These are phyloP conservation scores for Fraxinus sp. DNA, from an alignment of 305 asterid genomes.

Conservation along the genomic window DNA sequence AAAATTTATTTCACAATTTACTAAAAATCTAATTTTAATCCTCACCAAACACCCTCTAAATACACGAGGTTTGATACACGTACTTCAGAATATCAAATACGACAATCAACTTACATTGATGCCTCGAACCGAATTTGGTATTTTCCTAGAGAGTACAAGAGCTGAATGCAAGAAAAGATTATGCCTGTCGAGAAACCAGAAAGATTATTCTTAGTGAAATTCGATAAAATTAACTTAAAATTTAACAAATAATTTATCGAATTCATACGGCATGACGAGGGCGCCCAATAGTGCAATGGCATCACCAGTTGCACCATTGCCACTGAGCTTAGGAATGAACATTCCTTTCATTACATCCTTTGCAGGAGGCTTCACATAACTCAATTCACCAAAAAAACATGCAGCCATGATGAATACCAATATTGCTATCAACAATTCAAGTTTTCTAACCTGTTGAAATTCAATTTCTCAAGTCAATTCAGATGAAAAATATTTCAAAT, in stretches of 20 bases:
- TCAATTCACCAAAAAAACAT: slow-evolving; percentile 82
- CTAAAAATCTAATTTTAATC: too few species aligned
- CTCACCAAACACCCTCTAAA: neutral
- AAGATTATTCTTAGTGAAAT: neutral
- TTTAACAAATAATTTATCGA: neutral
- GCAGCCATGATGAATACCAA: slow-evolving; percentile 86
- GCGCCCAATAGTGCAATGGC: slow-evolving; percentile 93
- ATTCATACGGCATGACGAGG: slow-evolving; percentile 85
- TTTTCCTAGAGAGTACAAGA: slow-evolving; percentile 74
- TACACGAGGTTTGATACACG: neutral
- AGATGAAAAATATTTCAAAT: neutral
- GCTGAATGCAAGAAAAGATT: slow-evolving; percentile 95
- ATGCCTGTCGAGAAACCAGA: slow-evolving; percentile 42
- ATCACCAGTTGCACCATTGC: slow-evolving; percentile 69
- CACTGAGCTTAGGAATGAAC: slow-evolving; percentile 76
- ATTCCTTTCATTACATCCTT: slow-evolving; percentile 65
- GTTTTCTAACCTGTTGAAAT: slow-evolving; percentile 66
- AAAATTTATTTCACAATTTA: too few species aligned
- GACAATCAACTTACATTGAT: slow-evolving; percentile 53
- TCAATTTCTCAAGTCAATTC: neutral
- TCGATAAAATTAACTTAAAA: neutral
- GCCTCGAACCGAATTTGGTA: slow-evolving; percentile 75
- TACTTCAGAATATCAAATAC: neutral
- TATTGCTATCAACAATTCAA: slow-evolving; percentile 67
- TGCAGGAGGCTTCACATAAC: slow-evolving; percentile 83